Base-by-base conservation (phyloP, 768 basidiomycete genomes). In the Trametes cinnabarina region DNA sequence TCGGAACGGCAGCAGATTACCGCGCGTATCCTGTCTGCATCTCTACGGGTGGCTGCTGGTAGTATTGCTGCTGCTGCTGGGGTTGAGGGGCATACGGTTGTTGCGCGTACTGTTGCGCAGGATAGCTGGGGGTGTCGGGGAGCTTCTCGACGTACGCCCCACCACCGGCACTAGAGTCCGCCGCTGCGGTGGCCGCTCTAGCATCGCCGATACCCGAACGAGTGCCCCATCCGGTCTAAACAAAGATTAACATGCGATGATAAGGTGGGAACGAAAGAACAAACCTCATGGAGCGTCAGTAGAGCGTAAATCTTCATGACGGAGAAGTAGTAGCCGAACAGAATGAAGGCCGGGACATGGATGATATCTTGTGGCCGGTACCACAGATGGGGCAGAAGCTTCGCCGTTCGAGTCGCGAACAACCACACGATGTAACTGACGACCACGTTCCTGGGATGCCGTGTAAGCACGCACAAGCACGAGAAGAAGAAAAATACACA, bases 271-370 rank as follows among this genome's bases (percentile, higher is more conserved):
- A 22, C 44, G 20, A 28, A 30, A 22, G 26, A 23, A 65, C 81
- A n/a, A 52, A 87, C 87, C 80, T 95, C 92, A 74, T 96, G 94
- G 55, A 95, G 79, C 51, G 93, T 96, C 69, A 85, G 86, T 42
- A 94, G 77, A 30, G 93, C 93, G 71, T 96, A 96, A 43, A 96
- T 63, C 74, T 95, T 96, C 93, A 98, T 96, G 65, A 96, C 75
- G 17, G 92, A 87, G 68, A 96, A 96, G 74, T 95, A 95, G 70
- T 96, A 96, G 23, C 93, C 93, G 69, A 96, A 95, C 4, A 87
- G 69, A 67, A 96, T 81, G 75, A 83, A 85, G 8, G 80, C 82
- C 22, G 83, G 83, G 7, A 85, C 79, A 67, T 83, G 76, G 64
- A 85, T 77, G 60, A 84, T 75, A 61, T 85, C 79, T 52, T 79